A percentile compares a stretch with the other conserved stretches of the same genome.
Conservation (phyloP, 75 land plant species). For the Cunninghamia lanceolata region DNA sequence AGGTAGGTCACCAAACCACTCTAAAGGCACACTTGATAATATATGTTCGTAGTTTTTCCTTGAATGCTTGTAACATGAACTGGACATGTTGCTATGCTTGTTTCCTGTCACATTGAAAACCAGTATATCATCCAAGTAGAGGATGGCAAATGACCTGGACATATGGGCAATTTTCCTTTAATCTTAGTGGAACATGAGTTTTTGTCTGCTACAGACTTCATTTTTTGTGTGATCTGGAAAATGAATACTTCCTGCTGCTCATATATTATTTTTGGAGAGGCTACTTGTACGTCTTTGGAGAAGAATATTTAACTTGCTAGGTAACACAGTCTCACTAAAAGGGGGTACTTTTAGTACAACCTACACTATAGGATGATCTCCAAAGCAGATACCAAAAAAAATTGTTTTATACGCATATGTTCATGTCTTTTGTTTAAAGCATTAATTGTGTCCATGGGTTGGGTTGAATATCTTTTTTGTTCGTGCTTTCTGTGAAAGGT, state of each 20-base stretch:
- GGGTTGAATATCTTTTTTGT: not conserved
- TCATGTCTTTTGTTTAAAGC: not conserved
- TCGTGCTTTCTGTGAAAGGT: not conserved
- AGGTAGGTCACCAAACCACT: not conserved
- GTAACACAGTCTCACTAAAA: not conserved
- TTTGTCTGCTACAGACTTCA: not conserved
- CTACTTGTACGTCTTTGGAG: not conserved
- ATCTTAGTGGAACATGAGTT: not conserved
- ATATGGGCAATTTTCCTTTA: not conserved
- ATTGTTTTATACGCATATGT: no score
- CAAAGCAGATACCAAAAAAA: no score
- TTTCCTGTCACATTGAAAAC: not conserved
- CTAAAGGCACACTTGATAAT: not conserved
- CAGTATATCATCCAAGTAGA: not conserved
- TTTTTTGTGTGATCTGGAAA: not conserved
- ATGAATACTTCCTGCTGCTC: not conserved
- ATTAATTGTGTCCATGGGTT: not conserved
- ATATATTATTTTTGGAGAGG: not conserved
- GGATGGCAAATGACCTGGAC: not conserved
- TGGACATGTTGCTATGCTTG: not conserved
- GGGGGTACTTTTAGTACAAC: not conserved
- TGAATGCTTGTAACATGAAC: not conserved
- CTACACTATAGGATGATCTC: not conserved
- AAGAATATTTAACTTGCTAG: not conserved
- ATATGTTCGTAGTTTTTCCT: not conserved